Evolutionary conservation across 1,284 basidiomycete genomes (phyloP), one percentile per base, ranked within the genome.

Genomic region (Ustilago nuda): DNA sequence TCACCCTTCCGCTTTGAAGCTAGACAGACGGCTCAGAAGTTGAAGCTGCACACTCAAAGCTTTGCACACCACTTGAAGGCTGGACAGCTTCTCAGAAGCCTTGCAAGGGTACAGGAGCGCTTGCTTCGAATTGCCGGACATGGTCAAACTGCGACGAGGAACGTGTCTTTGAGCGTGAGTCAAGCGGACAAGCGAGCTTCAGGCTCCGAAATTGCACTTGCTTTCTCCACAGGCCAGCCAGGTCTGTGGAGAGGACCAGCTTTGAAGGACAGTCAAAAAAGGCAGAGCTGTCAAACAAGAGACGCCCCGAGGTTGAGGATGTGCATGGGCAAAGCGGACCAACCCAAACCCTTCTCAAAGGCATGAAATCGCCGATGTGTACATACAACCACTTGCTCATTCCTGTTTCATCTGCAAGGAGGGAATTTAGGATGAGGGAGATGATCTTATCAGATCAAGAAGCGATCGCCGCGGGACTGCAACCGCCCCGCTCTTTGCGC

Each of bases 371-470:
- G 57, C 41, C 50, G 59, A 53, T 54, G 17, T 30, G 36, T n/a
- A 62, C 45, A 17, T n/a, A 62, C 45, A 17, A 50, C 23, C 4
- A 1, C 27, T 50, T 32, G 1, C 15, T 30, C 48, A 50, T 50
- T 50, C 48, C 30, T 50, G 8, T 4, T 50, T 50, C 48, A 37
- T 39, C 37, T 39, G 53, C 53, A 37, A 35, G 35, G 33, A 19
- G 5, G 4, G 30, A 23, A 30, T 48, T 48, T 4, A 23, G 45
- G 48, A 19, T 15, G 4, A 4, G 27, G 11, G 27, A 30, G 35
- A 11, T 45, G 17, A 66, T 66, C 64, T 66, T 66, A 66, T 66
- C 56, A 66, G 63, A 66, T 66, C 35, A 41, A 15, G 53, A 56
- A 9, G 4, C 43, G 45, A 48, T 52, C 35, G 19, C 4, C 61